Evolutionary conservation across 192 early-diverging fungal genomes (phyloP), one percentile per base, ranked within the genome.

Genomic region (Podila minutissima): DNA sequence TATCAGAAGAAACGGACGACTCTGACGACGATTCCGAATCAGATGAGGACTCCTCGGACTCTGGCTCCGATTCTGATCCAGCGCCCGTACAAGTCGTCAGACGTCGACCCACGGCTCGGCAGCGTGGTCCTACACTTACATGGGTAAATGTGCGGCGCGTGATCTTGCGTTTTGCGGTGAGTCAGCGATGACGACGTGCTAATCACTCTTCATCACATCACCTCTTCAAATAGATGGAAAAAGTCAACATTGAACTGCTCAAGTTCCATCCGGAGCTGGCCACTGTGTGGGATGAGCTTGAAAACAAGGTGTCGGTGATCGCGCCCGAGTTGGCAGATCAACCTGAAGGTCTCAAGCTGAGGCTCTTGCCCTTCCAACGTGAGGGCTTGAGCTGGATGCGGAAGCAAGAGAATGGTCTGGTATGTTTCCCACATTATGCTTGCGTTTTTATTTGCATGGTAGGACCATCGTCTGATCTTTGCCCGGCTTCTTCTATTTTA

Each of bases 371-470:
- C 13, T 98, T 97, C 81, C 97, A 98, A 81, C 87, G 86, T 26
- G 92, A 95, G 79, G 94, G 95, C 29, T 83, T 97, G 64, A 85
- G 84, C 48, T 98, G 96, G 96, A 91, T 98, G 91, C 49, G 83
- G 6, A 77, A 87, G 31, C 95, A 98, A 64, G 95, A 98, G 69
- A 70, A 88, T 76, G 24, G 67, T 12, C 28, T 35, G 61, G 77
- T 81, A 61, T 55, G 22, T 13, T 0, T 70, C 13, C 46, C 37
- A 32, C 61, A 17, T 66, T 2, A 5, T 69, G 69, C 29, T 68
- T 74, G 66, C 76, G 72, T 37, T 63, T 10, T 35, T 66, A 8
- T 33, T 71, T 19, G 8, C 35, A 11, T 37, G 35, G 35, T 37
- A 10, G 9, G 35, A 37, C 1, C 1, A 37, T 37, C 4, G 1